phyloP scores from a whole-genome alignment of 2,329 filamentous ascomycete species.

The Hypoxylon sp. region DNA sequence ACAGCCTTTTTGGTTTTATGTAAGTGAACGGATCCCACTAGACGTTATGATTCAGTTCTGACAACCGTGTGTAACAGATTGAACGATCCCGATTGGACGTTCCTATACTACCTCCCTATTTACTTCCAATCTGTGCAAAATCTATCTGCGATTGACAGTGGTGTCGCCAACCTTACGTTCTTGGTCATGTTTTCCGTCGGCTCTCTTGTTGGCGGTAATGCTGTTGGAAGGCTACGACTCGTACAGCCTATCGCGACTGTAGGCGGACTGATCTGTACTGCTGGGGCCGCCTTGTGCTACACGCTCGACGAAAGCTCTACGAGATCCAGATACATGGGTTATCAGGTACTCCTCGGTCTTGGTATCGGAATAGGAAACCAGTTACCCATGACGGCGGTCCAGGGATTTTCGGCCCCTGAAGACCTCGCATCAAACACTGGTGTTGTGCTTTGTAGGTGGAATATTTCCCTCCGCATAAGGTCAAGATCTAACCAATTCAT shows the following conservation, averaged over 20 bases:
- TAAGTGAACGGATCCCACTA: neutral
- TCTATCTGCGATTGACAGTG: slow-evolving; percentile 32
- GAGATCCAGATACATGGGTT: slow-evolving; percentile 21
- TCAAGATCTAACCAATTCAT: neutral
- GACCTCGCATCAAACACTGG: slow-evolving; percentile 19
- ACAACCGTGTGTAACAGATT: neutral
- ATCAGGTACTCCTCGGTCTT: slow-evolving; percentile 28
- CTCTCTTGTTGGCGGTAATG: neutral
- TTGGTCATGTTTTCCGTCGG: neutral
- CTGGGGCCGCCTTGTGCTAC: neutral
- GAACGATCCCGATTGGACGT: neutral
- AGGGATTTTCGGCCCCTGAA: slow-evolving; percentile 31
- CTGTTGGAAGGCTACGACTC: neutral
- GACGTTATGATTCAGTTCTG: neutral
- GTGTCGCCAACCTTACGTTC: slow-evolving; percentile 39
- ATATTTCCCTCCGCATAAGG: neutral
- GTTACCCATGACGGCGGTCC: slow-evolving; percentile 32
- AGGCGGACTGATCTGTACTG: neutral
- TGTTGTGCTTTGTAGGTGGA: slow-evolving; percentile 10
- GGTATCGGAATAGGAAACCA: slow-evolving; percentile 34
- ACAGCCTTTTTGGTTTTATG: neutral
- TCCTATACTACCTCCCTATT: slow-evolving; percentile 45
- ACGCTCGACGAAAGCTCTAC: neutral
- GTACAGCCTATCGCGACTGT: neutral
- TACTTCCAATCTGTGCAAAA: slow-evolving; percentile 46